phyloP scores from a whole-genome alignment of 768 basidiomycete species.

The Tulasnella sp. region DNA sequence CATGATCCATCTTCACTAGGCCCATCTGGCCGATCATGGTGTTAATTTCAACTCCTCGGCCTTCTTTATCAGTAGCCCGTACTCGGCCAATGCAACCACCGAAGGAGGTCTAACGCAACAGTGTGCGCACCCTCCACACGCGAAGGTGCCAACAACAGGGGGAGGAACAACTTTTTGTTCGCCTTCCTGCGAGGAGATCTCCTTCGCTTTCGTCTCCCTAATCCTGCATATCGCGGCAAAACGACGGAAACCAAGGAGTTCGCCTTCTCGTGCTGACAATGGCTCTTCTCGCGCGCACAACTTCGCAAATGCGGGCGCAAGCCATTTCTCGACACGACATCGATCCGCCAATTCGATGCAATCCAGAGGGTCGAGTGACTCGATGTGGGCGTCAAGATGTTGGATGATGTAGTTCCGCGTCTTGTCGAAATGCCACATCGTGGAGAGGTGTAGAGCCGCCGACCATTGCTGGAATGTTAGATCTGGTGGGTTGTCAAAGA shows the following conservation, averaged over 20 bases:
- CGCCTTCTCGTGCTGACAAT: not conserved
- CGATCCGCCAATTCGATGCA: not conserved
- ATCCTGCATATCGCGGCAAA: conserved; percentile 7
- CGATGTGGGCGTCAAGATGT: not conserved
- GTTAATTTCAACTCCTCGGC: too few species aligned
- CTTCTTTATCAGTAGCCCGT: too few species aligned
- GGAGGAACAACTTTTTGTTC: too few species aligned
- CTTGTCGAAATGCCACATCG: conserved; percentile 9
- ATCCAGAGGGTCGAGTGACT: not conserved
- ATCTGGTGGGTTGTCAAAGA: not conserved
- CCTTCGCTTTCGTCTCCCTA: not conserved
- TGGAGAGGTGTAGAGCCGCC: conserved; percentile 1
- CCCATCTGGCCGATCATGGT: too few species aligned
- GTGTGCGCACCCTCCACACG: too few species aligned
- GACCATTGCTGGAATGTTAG: not conserved
- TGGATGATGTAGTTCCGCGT: not conserved
- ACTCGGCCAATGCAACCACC: too few species aligned
- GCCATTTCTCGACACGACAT: conserved; percentile 7
- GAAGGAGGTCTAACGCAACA: too few species aligned
- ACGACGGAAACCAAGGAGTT: not conserved
- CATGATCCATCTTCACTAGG: too few species aligned
- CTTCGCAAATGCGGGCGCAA: conserved; percentile 2
- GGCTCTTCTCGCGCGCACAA: not conserved
- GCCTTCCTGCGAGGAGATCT: too few species aligned
- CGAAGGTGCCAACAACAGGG: too few species aligned